phyloP scores from a whole-genome alignment of 495 filamentous ascomycete species.

The Mytilinidion resinicola region DNA sequence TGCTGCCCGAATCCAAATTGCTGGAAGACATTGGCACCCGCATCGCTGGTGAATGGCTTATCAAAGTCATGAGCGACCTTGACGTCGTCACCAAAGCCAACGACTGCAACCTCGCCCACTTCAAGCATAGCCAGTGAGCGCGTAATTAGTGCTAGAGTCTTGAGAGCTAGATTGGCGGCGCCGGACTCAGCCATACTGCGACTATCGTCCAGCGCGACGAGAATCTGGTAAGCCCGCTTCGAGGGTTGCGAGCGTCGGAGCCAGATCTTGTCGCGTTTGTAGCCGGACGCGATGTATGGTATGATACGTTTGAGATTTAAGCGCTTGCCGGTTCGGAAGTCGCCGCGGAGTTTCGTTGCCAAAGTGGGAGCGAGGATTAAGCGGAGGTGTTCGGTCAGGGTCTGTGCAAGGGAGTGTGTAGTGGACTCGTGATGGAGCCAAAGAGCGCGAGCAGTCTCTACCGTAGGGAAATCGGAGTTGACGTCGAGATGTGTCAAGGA shows the following conservation, averaged over 20 bases:
- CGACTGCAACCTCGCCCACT: conserved; percentile 79
- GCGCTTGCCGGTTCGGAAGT: conserved; percentile 95
- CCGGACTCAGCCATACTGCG: conserved; percentile 81
- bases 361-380: conserved; percentile 91
- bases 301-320: conserved; percentile 99
- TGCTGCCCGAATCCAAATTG: conserved; percentile 81
- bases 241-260: conserved; percentile 86
- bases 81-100: conserved; percentile 82
- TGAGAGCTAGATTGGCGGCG: conserved; percentile 68
- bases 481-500: conserved; percentile 63
- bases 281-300: conserved; percentile 92
- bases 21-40: conserved; percentile 73
- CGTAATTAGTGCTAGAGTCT: conserved; percentile 83
- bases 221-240: conserved; percentile 91
- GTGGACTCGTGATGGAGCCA: conserved; percentile 80
- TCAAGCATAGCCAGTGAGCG: conserved; percentile 85
- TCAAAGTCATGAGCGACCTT: conserved; percentile 86
- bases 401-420: conserved; percentile 79
- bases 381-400: conserved; percentile 85
- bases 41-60: conserved; percentile 73
- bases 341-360: conserved; percentile 91
- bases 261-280: conserved; percentile 99
- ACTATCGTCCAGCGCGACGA: conserved; percentile 94
- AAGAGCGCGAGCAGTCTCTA: conserved; percentile 62
- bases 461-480: conserved; percentile 39